Percentiles rank a stretch among this genome's conserved stretches.
phyloP scores from a whole-genome alignment of 768 basidiomycete genomes.

The Trametes villosa region DNA sequence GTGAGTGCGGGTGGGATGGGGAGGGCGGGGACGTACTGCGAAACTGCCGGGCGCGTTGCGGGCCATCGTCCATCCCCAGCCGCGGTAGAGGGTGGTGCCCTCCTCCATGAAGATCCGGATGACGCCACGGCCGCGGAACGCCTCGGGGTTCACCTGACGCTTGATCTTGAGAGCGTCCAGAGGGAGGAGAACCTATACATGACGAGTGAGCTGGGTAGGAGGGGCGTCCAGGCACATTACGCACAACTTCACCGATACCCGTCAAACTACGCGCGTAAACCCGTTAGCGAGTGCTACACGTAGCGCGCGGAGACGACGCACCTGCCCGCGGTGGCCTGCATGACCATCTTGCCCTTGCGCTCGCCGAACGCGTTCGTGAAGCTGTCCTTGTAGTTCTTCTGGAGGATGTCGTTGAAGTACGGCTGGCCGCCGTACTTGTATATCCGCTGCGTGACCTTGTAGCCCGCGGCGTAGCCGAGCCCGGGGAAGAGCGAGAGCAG shows the following conservation, averaged over 20 bases:
- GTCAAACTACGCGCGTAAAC: conserved; percentile 48
- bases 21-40: conserved; percentile 61
- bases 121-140: conserved; percentile 93
- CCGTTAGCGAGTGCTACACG: not conserved
- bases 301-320: conserved; percentile 38
- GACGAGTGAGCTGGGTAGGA: not conserved
- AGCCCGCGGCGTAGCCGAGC: conserved; percentile 96
- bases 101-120: conserved; percentile 91
- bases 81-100: conserved; percentile 89
- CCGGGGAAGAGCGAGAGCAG: conserved; percentile 96
- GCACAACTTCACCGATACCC: conserved; percentile 93
- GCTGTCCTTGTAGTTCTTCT: conserved; percentile 74
- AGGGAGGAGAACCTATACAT: conserved; percentile 79
- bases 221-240: conserved; percentile 25
- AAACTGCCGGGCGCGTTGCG: conserved; percentile 96
- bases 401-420: conserved; percentile 93
- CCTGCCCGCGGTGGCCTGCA: conserved; percentile 95
- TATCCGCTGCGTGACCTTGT: conserved; percentile 91
- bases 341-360: conserved; percentile 93
- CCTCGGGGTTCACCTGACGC: conserved; percentile 97
- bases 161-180: conserved; percentile 98
- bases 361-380: conserved; percentile 91
- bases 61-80: conserved; percentile 99
- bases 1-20: too few relatives aligned
- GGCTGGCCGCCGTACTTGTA: conserved; percentile 99